Conservation (phyloP, 2,329 filamentous ascomycete species). For the Endoconidiophora polonica region DNA sequence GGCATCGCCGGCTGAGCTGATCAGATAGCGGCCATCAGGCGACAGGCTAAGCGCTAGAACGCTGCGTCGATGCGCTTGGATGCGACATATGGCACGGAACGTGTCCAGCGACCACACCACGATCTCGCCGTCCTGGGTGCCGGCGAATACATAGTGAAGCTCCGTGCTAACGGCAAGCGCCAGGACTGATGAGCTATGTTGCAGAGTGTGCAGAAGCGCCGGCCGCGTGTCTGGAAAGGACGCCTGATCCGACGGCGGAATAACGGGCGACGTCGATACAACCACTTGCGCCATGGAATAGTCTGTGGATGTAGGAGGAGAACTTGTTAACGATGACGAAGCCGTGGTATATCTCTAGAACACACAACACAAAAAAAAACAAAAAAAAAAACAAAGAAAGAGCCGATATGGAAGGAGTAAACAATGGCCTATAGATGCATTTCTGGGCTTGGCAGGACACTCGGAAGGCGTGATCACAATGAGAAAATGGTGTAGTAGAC, state of each 20-base stretch:
- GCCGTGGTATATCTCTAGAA: background rate
- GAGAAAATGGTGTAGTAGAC: background rate
- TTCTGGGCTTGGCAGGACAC: too few species aligned
- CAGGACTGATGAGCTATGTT: slow-evolving; percentile 65
- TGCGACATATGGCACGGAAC: slow-evolving; percentile 60
- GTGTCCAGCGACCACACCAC: slow-evolving; percentile 79
- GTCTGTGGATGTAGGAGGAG: background rate
- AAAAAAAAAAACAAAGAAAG: background rate
- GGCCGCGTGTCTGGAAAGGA: slow-evolving; percentile 4
- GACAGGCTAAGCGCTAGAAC: slow-evolving; percentile 75
- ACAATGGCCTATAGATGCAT: too few species aligned
- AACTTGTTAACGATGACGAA: background rate
- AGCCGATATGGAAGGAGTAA: background rate
- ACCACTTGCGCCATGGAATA: too few species aligned
- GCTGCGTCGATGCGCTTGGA: slow-evolving; percentile 83
- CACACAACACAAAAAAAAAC: background rate
- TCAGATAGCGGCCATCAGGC: slow-evolving; percentile 55
- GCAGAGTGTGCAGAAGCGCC: slow-evolving; percentile 52
- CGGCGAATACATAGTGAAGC: slow-evolving; percentile 70
- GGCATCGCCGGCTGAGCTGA: slow-evolving; percentile 86
- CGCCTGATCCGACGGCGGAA: slow-evolving; percentile 1
- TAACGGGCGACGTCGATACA: background rate
- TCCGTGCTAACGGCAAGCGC: slow-evolving; percentile 65
- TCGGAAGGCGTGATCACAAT: background rate
- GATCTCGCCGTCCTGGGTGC: slow-evolving; percentile 86